Evolutionary conservation across 164 flowering plant genomes (phyloP), one percentile per base, ranked within the genome.

Genomic region (Magnolia officinalis): DNA sequence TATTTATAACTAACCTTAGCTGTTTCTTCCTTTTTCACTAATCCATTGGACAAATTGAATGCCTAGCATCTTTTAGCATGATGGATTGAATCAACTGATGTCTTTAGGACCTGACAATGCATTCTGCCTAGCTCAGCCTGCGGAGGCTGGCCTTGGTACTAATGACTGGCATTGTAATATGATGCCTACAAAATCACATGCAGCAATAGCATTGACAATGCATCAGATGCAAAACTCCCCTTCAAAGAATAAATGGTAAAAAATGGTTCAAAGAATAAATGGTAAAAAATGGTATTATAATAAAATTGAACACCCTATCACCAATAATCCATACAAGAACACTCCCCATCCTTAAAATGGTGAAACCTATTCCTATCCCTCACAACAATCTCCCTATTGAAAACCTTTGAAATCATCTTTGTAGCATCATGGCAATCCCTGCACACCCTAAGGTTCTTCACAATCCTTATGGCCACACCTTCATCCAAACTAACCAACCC

Each of bases 381-480:
- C 11, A 85, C 82, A 75, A 85, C 73, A 19, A 85, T 85, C 76
- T 83, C 83, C 72, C 86, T 77, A 61, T 81, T 65, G 71, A 75
- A 84, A 74, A 82, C 24, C 77, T 69, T 76, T 6, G 85, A 83
- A 26, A 86, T 81, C 51, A 83, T 79, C 65, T 82, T 80, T n/a
- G 82, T 77, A 26, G 80, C 85, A 66, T 79, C 84, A 74, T 83
- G 87, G 66, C 89, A 86, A 78, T 88, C 89, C 80, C 82, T 73
- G 72, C 89, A 85, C 61, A 85, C 80, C 65, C 88, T 81, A 1
- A 85, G 86, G 80, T 86, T 88, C 82, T 82, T 85, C 78, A 82
- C 83, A 49, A 86, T 81, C 73, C 88, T 77, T 29, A 86, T 84
- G 19, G 87, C 82, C n/a, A 79, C 71, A 14, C 79, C 84, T 76